Evolutionary conservation across 257 asterid species (phyloP).

Genomic region (Scutellaria galericulata): DNA sequence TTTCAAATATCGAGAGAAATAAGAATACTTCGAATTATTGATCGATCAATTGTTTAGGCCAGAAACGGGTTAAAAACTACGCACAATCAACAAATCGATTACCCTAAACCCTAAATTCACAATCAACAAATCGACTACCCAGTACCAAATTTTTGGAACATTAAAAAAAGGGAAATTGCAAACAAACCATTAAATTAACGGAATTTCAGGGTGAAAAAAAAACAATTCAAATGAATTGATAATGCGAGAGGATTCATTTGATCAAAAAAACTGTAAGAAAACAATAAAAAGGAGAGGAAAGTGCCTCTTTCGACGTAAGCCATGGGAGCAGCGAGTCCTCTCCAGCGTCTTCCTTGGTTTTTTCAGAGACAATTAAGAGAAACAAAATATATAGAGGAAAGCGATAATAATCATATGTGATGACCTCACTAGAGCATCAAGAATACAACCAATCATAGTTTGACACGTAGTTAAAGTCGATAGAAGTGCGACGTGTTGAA

Average conservation of each 20-base stretch:
- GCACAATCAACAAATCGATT: conserved; percentile 13
- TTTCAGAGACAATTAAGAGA: conserved; percentile 7
- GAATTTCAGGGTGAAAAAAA: background rate
- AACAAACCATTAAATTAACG: background rate
- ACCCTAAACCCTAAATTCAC: no score
- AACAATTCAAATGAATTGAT: background rate
- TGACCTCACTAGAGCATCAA: conserved; percentile 1
- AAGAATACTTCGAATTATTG: conserved; percentile 1
- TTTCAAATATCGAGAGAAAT: conserved; percentile 10
- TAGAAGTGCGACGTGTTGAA: conserved; percentile 19
- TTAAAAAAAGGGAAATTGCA: conserved; percentile 5
- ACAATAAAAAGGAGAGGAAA: background rate
- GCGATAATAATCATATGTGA: conserved; percentile 16
- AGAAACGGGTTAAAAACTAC: background rate
- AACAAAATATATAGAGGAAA: conserved; percentile 9
- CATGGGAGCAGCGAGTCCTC: conserved; percentile 48
- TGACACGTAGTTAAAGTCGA: background rate
- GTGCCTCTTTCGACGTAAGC: conserved; percentile 85
- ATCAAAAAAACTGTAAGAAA: no score
- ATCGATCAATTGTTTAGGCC: conserved; percentile 13
- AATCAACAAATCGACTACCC: conserved; percentile 11
- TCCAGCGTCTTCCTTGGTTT: conserved; percentile 39
- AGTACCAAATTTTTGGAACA: conserved; percentile 4
- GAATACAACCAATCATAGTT: background rate
- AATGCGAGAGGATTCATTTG: background rate